Percentiles rank a stretch among this genome's conserved stretches.
These are phyloP conservation scores for Peniophora sp. DNA, from an alignment of 1,284 basidiomycete genomes.

Conservation along the genomic window DNA sequence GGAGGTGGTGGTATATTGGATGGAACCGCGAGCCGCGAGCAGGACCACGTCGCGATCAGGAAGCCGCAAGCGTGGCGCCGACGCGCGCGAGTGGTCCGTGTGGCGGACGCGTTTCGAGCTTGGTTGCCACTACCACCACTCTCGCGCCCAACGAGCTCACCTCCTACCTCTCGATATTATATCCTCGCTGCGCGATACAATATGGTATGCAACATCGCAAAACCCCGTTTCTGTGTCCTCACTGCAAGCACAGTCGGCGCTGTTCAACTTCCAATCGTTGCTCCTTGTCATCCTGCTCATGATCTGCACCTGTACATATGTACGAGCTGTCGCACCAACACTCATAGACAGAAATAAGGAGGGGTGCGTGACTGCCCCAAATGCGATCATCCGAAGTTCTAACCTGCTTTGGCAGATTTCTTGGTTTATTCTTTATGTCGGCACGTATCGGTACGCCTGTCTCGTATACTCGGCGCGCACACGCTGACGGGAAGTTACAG, in stretches of 20 bases:
- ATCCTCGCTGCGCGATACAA: too few relatives aligned
- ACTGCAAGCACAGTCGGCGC: conserved; percentile 63
- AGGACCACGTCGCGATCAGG: too few relatives aligned
- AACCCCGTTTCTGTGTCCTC: too few relatives aligned
- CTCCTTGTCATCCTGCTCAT: conserved; percentile 88
- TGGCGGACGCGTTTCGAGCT: too few relatives aligned
- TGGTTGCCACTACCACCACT: too few relatives aligned
- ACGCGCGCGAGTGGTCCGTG: too few relatives aligned
- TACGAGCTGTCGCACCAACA: conserved; percentile 82
- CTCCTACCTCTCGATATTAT: too few relatives aligned
- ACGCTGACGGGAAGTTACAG: conserved; percentile 19
- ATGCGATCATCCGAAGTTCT: neutral
- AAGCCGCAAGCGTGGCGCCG: too few relatives aligned
- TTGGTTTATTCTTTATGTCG: conserved; percentile 89
- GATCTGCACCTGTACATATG: conserved; percentile 97
- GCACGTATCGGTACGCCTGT: conserved; percentile 74
- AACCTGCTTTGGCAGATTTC: conserved; percentile 48
- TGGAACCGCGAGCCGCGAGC: too few relatives aligned
- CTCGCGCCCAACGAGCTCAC: too few relatives aligned
- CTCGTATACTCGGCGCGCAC: neutral
- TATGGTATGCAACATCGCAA: too few relatives aligned
- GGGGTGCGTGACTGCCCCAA: conserved; percentile 53
- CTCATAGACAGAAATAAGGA: conserved; percentile 92
- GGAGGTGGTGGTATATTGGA: too few relatives aligned
- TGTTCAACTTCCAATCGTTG: conserved; percentile 97